phyloP scores from a whole-genome alignment of 2,329 filamentous ascomycete genomes.

The Diaporthe ilicicola region DNA sequence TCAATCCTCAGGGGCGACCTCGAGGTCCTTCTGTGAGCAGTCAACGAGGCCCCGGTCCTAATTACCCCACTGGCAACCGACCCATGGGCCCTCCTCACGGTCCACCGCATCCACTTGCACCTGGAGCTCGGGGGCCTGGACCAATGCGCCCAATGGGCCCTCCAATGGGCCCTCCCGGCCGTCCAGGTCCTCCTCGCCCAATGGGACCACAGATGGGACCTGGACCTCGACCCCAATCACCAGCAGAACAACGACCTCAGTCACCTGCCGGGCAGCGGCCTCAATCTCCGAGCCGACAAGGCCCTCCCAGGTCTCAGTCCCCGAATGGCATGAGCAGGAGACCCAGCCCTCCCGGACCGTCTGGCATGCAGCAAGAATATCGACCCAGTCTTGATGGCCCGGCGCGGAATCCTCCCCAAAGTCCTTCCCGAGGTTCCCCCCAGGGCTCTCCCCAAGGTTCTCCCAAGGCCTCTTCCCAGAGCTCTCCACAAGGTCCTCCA shows the following conservation, averaged over 20 bases:
- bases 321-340: conserved; percentile 52
- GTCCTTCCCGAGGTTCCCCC: conserved; percentile 38
- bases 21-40: conserved; percentile 46
- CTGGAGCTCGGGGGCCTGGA: conserved; percentile 40
- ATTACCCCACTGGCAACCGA: conserved; percentile 44
- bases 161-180: conserved; percentile 52
- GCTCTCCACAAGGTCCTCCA: neutral
- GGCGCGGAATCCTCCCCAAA: neutral
- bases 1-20: conserved; percentile 53
- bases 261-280: conserved; percentile 47
- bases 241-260: conserved; percentile 41
- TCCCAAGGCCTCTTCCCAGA: conserved; percentile 45
- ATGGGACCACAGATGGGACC: conserved; percentile 44
- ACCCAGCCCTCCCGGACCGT: conserved; percentile 54
- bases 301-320: conserved; percentile 43
- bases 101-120: conserved; percentile 44
- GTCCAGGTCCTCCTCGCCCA: conserved; percentile 35
- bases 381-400: conserved; percentile 22
- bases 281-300: conserved; percentile 56
- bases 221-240: conserved; percentile 52
- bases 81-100: conserved; percentile 51
- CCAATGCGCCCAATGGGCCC: conserved; percentile 48
- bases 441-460: conserved; percentile 43
- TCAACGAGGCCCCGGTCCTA: conserved; percentile 51
- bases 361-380: conserved; percentile 53